Evolutionary conservation across 23 red algal genomes (phyloP).

Genomic region (Gracilariopsis chorda): DNA sequence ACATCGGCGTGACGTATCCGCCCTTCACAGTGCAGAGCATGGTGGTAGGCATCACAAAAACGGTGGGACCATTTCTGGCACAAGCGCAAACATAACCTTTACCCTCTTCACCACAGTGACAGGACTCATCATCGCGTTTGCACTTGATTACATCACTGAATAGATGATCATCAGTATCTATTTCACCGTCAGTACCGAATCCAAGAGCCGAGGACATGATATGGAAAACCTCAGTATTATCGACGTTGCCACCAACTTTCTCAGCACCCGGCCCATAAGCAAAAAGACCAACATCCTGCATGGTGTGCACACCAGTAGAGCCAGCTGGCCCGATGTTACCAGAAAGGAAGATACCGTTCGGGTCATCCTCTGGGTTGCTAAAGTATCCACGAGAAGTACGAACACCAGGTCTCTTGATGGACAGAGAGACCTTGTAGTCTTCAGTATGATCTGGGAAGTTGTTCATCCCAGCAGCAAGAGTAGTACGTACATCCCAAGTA

Average conservation of each 20-base stretch:
- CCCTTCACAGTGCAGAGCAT: neutral
- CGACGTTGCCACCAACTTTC: conserved; percentile 9
- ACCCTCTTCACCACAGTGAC: neutral
- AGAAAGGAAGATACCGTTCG: conserved; percentile 36
- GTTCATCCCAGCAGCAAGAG: conserved; percentile 57
- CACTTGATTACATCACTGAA: conserved; percentile 34
- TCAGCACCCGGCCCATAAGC: conserved; percentile 46
- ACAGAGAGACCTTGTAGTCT: conserved; percentile 38
- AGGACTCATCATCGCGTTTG: conserved; percentile 3
- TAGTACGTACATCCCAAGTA: conserved; percentile 57
- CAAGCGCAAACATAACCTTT: neutral
- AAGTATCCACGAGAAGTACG: neutral
- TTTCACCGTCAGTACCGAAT: conserved; percentile 52
- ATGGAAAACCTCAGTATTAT: conserved; percentile 59
- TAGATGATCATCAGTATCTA: conserved; percentile 5
- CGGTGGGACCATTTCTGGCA: neutral
- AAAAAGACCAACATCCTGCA: conserved; percentile 61
- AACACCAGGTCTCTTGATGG: conserved; percentile 24
- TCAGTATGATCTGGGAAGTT: conserved; percentile 65
- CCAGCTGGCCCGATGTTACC: conserved; percentile 11
- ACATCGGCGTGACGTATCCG: neutral
- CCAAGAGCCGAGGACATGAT: conserved; percentile 48
- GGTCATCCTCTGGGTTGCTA: conserved; percentile 41
- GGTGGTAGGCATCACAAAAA: neutral
- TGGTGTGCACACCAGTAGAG: conserved; percentile 58